A percentile compares a stretch with the other conserved stretches of the same genome.
Conservation (phyloP, 257 asterid genomes). For the Marsdenia floribunda region DNA sequence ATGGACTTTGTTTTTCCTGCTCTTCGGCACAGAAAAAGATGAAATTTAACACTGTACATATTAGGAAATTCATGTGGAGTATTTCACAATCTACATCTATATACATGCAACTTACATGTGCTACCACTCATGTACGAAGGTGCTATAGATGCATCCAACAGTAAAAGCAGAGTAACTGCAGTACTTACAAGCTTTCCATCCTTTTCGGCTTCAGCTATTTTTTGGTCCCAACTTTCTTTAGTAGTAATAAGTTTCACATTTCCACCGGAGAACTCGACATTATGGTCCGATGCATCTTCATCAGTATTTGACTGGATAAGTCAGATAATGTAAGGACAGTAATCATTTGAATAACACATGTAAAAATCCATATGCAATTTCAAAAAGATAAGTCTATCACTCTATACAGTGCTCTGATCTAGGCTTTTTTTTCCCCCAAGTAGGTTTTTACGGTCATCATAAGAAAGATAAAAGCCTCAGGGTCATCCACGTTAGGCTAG, state of each 20-base stretch:
- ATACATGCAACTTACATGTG: not conserved
- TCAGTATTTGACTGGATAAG: conserved; percentile 32
- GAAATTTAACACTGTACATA: not conserved
- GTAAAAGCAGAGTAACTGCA: not conserved
- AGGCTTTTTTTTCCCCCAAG: not conserved
- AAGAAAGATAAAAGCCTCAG: not conserved
- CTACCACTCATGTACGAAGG: not conserved
- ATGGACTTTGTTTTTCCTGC: not conserved
- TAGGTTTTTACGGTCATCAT: not conserved
- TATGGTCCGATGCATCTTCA: conserved; percentile 46
- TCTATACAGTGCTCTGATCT: not conserved
- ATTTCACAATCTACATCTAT: not conserved
- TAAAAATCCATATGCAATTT: not conserved
- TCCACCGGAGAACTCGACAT: conserved; percentile 69
- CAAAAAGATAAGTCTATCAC: not conserved
- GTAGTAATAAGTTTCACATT: conserved; percentile 76
- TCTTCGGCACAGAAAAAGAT: not conserved
- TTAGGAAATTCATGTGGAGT: not conserved
- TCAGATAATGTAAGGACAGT: not conserved
- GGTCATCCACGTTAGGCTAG: not conserved
- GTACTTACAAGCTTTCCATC: conserved; percentile 64
- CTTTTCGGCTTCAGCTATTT: conserved; percentile 54
- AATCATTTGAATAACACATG: not conserved
- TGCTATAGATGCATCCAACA: not conserved
- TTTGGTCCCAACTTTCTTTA: conserved; percentile 81